Conservation (phyloP, 2,329 filamentous ascomycete genomes). For the Ambrosiella cleistominuta region DNA sequence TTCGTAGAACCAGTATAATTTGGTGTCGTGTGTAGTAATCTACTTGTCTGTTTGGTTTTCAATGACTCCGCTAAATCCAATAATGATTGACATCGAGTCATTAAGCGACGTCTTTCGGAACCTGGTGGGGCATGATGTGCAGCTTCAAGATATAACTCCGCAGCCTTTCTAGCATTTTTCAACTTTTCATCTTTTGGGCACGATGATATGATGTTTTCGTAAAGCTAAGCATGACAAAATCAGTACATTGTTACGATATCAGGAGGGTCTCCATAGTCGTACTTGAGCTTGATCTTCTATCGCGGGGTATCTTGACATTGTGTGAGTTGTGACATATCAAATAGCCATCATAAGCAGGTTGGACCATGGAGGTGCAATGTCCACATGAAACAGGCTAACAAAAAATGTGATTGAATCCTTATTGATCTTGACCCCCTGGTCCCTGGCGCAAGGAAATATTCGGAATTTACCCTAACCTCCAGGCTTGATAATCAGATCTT, state of each 20-base stretch:
- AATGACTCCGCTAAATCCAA: slow-evolving; percentile 59
- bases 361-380: no score
- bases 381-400: no score
- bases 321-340: no score
- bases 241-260: not conserved
- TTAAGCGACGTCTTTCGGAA: slow-evolving; percentile 48
- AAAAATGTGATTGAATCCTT: no score
- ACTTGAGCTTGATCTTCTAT: slow-evolving; percentile 3
- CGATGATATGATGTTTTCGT: slow-evolving; percentile 22
- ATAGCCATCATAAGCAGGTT: no score
- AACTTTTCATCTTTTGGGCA: slow-evolving; percentile 41
- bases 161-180: slow-evolving; percentile 55
- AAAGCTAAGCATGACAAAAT: slow-evolving; percentile 18
- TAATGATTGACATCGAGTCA: slow-evolving; percentile 50
- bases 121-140: slow-evolving; percentile 41
- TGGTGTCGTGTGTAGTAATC: no score
- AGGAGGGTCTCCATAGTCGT: not conserved
- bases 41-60: slow-evolving; percentile 28
- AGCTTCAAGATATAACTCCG: slow-evolving; percentile 68
- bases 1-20: not conserved
- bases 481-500: not conserved
- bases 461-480: no score
- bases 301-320: not conserved
- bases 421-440: no score
- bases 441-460: no score